Percentiles rank a stretch among this genome's conserved stretches.
phyloP scores from a whole-genome alignment of 495 filamentous ascomycete species.

The Penicillium odoratum region DNA sequence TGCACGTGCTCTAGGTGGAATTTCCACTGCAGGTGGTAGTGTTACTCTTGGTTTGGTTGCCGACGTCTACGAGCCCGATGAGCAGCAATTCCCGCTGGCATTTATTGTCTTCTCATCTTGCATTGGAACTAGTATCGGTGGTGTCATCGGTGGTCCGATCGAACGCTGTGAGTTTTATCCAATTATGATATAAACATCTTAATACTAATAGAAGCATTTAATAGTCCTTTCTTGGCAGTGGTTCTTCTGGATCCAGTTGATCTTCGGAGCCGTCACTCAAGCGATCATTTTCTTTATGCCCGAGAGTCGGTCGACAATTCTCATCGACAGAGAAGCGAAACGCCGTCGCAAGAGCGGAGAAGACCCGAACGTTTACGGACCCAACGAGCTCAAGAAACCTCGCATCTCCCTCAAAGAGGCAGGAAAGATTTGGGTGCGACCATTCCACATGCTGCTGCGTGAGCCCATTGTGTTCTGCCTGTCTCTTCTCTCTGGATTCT shows the following conservation, averaged over 20 bases:
- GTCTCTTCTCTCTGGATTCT: slow-evolving; percentile 71
- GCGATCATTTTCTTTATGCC: slow-evolving; percentile 64
- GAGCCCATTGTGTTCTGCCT: slow-evolving; percentile 73
- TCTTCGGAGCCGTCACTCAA: slow-evolving; percentile 66
- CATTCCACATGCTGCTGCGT: slow-evolving; percentile 71
- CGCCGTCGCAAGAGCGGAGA: slow-evolving; percentile 57
- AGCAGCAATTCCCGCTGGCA: slow-evolving; percentile 63
- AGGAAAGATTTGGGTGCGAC: slow-evolving; percentile 61
- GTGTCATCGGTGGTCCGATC: slow-evolving; percentile 76
- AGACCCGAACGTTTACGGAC: slow-evolving; percentile 58
- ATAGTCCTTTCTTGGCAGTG: slow-evolving; percentile 62
- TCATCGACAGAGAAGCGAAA: slow-evolving; percentile 66
- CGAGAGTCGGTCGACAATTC: slow-evolving; percentile 65
- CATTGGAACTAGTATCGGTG: slow-evolving; percentile 70
- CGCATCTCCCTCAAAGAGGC: slow-evolving; percentile 57
- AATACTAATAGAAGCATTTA: slow-evolving; percentile 1
- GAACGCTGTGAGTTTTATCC: slow-evolving; percentile 44
- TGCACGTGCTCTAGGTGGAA: slow-evolving; percentile 54
- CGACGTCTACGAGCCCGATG: slow-evolving; percentile 70
- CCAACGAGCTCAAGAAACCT: slow-evolving; percentile 55
- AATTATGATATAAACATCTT: neutral
- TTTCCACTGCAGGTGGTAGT: slow-evolving; percentile 70
- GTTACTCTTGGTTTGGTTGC: slow-evolving; percentile 80
- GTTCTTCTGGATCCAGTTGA: slow-evolving; percentile 79
- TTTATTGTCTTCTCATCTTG: slow-evolving; percentile 75